Evolutionary conservation across 2,329 filamentous ascomycete species (phyloP).

Genomic region (Penicillium sp.): DNA sequence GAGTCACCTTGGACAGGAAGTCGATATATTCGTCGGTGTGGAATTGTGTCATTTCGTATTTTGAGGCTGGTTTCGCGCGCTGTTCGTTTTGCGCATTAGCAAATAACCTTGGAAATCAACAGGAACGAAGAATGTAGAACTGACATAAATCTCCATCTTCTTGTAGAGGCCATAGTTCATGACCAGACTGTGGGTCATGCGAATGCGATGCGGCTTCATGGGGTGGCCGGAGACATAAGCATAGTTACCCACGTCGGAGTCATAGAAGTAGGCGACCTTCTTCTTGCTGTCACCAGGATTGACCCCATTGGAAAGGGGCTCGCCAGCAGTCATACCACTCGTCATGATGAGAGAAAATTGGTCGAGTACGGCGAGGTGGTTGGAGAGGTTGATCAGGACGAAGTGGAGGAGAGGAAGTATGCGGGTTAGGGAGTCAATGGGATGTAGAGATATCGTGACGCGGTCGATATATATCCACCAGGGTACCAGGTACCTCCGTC

Average conservation of each 20-base stretch:
- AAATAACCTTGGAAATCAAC: not conserved
- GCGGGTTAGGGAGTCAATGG: conserved; percentile 12
- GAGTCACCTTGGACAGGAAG: conserved; percentile 81
- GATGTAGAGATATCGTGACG: conserved; percentile 5
- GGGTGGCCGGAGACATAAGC: conserved; percentile 79
- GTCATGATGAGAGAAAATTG: not conserved
- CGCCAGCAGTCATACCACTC: conserved; percentile 47
- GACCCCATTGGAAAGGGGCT: conserved; percentile 52
- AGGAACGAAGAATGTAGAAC: conserved; percentile 21
- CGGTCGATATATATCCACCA: conserved; percentile 3
- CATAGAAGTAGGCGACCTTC: conserved; percentile 97
- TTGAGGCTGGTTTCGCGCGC: conserved; percentile 75
- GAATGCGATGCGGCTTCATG: conserved; percentile 67
- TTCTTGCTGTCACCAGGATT: conserved; percentile 56
- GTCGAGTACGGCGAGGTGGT: conserved; percentile 5
- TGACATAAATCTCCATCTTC: conserved; percentile 69
- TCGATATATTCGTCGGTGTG: conserved; percentile 73
- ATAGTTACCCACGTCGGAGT: conserved; percentile 97
- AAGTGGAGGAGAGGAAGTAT: conserved; percentile 14
- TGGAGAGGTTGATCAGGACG: conserved; percentile 6
- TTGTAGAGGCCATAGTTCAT: conserved; percentile 74
- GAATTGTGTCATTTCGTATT: conserved; percentile 71
- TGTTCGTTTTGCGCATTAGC: conserved; percentile 38
- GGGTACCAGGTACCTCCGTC: conserved; percentile 9
- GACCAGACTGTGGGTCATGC: conserved; percentile 64